These are phyloP conservation scores for Scolecobasidium constrictum DNA, from an alignment of 2,329 filamentous ascomycete species.

Conservation along the genomic window DNA sequence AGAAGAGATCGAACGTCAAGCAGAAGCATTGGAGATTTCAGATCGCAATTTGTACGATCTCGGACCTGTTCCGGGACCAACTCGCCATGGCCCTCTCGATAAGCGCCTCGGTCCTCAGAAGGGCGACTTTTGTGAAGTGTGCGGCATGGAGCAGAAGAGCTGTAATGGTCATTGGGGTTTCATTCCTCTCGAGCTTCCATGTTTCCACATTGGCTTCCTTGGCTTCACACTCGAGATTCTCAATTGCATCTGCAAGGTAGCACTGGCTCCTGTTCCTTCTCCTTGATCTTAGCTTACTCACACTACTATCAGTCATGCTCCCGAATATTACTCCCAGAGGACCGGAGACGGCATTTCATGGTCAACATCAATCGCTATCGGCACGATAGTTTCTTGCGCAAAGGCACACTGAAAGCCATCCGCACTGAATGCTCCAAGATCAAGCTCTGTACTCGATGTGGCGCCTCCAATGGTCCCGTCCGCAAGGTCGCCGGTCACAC, in stretches of 20 bases:
- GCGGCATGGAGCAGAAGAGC: conserved; percentile 65
- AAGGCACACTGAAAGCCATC: conserved; percentile 77
- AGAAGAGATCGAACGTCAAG: conserved; percentile 91
- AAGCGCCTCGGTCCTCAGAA: conserved; percentile 82
- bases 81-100: conserved; percentile 82
- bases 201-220: conserved; percentile 92
- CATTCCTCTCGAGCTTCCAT: conserved; percentile 79
- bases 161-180: conserved; percentile 96
- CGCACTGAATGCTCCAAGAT: conserved; percentile 83
- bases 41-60: conserved; percentile 88
- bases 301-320: conserved; percentile 61
- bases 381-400: conserved; percentile 76
- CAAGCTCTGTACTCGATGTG: conserved; percentile 71
- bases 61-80: conserved; percentile 37
- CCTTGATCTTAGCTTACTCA: conserved; percentile 56
- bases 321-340: conserved; percentile 68
- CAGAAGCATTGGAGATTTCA: conserved; percentile 77
- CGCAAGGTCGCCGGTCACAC: conserved; percentile 72
- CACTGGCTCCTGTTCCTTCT: conserved; percentile 61
- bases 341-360: conserved; percentile 66
- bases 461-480: conserved; percentile 77
- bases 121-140: conserved; percentile 67
- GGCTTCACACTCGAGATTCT: conserved; percentile 86
- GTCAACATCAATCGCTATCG: conserved; percentile 64
- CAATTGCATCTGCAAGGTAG: conserved; percentile 90